Evolutionary conservation across 306 rosid genomes (phyloP).

Genomic region (Ziziphus jujuba): DNA sequence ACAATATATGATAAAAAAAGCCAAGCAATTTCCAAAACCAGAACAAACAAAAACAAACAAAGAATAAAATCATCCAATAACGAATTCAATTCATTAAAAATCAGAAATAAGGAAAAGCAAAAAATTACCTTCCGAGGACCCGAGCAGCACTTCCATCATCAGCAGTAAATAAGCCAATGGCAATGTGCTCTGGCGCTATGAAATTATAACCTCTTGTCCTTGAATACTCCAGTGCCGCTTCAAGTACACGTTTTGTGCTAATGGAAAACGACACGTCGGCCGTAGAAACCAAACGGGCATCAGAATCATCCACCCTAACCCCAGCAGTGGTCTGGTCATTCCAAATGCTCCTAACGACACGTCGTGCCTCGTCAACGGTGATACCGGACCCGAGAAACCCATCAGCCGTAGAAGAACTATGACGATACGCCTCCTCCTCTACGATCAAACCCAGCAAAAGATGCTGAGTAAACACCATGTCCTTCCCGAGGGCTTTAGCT

Average conservation of each 20-base stretch:
- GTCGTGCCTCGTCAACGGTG: slow-evolving; percentile 61
- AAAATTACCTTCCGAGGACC: slow-evolving; percentile 61
- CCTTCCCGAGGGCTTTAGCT: slow-evolving; percentile 60
- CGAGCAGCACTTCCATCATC: slow-evolving; percentile 71
- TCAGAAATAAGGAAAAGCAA: not conserved
- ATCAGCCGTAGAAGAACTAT: slow-evolving; percentile 29
- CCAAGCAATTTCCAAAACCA: too few relatives aligned
- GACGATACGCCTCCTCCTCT: slow-evolving; percentile 46
- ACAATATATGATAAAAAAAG: too few relatives aligned
- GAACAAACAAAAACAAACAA: too few relatives aligned
- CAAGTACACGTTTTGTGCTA: slow-evolving; percentile 66
- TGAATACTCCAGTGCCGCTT: slow-evolving; percentile 77
- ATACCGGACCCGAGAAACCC: slow-evolving; percentile 70
- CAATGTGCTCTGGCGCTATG: slow-evolving; percentile 76
- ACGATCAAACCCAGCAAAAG: slow-evolving; percentile 80
- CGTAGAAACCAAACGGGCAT: slow-evolving; percentile 14
- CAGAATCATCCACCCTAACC: not conserved
- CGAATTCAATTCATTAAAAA: too few relatives aligned
- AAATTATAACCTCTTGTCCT: slow-evolving; percentile 62
- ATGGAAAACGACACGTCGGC: slow-evolving; percentile 59
- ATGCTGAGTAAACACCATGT: slow-evolving; percentile 64
- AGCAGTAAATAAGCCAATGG: slow-evolving; percentile 56
- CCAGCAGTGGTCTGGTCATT: slow-evolving; percentile 4
- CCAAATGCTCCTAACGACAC: slow-evolving; percentile 53
- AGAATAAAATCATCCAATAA: too few relatives aligned